Base-by-base conservation (phyloP, 176 grass and related monocot genomes). In the Oryza longistaminata region DNA sequence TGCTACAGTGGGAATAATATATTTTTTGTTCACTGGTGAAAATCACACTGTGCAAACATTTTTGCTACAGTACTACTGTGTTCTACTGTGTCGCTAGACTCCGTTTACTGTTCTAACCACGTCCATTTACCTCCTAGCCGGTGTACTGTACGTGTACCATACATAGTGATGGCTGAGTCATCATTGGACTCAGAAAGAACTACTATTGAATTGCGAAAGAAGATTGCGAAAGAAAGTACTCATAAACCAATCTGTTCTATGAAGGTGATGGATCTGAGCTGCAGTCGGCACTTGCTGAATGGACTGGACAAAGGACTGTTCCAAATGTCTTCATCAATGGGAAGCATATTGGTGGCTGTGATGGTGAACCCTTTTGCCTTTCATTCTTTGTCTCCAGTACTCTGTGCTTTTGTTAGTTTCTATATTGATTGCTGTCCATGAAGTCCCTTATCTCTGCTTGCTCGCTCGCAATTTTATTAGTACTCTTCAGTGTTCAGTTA, bases 301-400 rank as follows among this genome's bases (percentile, higher is more conserved):
- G 90, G 95, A 98, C 95, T 39, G 89, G 87, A 25, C 95, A 95
- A 61, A 93, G 85, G 13, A 95, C 89, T 66, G 88, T 95, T 68
- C 93, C 95, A 31, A 95, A 92, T 81, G 89, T 98, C 61, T 98
- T 98, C 77, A 95, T 98, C 78, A 89, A 87, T 33, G 96, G 89
- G 43, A 92, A 93, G 69, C 93, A 93, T 35, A 92, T 95, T 13
- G 91, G 96, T 40, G 89, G 91, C 65, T 93, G 91, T 31, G 91
- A 95, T 52, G 87, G 87, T 91, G 85, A 81, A 86, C 66, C 62
- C 2, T 61, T 80, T 77, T 16, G 3, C 69, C 53, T 84, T 69
- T 31, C 14, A 10, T 40, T 33, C 44, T 64, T 82, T 33, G 22
- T 70, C 33, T 48, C 12, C 16, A 5, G 2, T 31, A 71, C n/a